Base-by-base conservation (phyloP, 1,139 yeast genomes). In the Debaryomyces nepalensis region DNA sequence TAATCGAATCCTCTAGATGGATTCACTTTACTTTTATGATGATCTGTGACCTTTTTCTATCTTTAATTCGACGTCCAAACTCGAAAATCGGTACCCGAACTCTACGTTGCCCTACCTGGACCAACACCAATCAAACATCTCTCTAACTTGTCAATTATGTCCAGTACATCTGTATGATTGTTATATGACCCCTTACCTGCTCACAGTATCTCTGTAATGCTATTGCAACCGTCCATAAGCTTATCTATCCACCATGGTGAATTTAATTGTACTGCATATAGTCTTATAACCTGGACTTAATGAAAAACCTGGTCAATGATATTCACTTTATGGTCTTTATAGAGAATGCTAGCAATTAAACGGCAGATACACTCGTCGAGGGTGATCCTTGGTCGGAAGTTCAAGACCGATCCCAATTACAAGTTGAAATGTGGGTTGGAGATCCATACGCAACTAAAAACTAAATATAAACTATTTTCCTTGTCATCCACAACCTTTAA, bases 361-460 rank as follows among this genome's bases (percentile, higher is more conserved):
- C 33, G 44, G 23, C 29, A 27, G n/a, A 19, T 41, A 14, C 42
- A 41, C 20, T 24, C 29, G 10, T 26, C 42, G 10, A 6, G 29
- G 16, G n/a, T 14, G n/a, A 5, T 29, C 9, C 10, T 5, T 16
- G 24, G 23, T 15, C 6, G 9, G 24, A n/a, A 22, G 11, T 46
- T 43, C 26, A 40, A 40, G 31, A 40, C 50, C 19, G 46, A 49
- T 29, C 50, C 54, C 1, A 26, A 40, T 5, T 42, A 36, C 26
- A 23, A 68, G 43, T 70, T 91, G 52, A 87, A 84, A 58, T 87
- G 97, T 59, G 99, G 99, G 0, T 67, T 93, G 31, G 99, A 93
- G 61, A 87, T 93, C 33, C 99, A 93, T 59, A 87, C 97, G 1
- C 99, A 93, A 61, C 68, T 93, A 41, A 75, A 80, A 49, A 88